These are phyloP conservation scores for Candida nitratophila DNA, from an alignment of 805 yeast species.

Conservation along the genomic window DNA sequence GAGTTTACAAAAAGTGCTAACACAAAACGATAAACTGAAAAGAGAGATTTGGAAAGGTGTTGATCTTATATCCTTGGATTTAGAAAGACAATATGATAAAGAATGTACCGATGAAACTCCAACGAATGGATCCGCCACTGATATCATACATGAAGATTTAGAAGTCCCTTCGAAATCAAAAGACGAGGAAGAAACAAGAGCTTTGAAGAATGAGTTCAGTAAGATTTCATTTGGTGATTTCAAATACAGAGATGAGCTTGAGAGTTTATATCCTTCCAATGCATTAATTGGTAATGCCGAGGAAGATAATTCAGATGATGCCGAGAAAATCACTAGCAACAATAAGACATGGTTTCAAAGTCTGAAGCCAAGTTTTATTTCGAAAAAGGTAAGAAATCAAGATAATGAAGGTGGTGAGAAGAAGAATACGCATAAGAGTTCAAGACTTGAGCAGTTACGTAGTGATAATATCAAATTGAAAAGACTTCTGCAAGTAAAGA, in stretches of 20 bases:
- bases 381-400: background rate
- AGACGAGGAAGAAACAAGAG: background rate
- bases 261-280: background rate
- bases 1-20: conserved; percentile 11
- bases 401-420: background rate
- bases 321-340: background rate
- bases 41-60: conserved; percentile 20
- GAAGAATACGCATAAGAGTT: conserved; percentile 3
- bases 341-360: conserved; percentile 1
- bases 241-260: conserved; percentile 3
- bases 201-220: background rate
- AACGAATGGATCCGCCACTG: background rate
- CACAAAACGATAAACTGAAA: conserved; percentile 16
- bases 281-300: background rate
- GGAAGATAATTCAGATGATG: background rate
- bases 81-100: conserved; percentile 5
- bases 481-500: conserved; percentile 9
- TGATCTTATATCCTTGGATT: conserved; percentile 9
- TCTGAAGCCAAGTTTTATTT: conserved; percentile 3
- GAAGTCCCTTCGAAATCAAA: background rate
- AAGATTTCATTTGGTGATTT: background rate
- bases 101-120: background rate
- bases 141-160: background rate
- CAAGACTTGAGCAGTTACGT: conserved; percentile 2
- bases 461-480: conserved; percentile 9